Evolutionary conservation across 2,329 filamentous ascomycete genomes (phyloP).

Genomic region (Botrytis tulipae): DNA sequence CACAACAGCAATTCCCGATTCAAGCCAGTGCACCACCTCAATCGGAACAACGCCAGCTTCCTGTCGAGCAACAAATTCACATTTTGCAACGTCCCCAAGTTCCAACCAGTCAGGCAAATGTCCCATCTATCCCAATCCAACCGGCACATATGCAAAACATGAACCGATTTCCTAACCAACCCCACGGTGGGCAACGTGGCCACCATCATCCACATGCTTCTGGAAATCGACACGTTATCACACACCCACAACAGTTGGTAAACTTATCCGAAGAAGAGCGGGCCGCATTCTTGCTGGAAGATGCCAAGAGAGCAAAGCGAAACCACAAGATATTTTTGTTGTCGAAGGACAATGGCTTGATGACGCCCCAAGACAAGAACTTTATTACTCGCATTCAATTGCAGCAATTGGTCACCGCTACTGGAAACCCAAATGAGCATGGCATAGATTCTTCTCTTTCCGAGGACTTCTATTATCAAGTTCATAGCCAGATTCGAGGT

Average conservation of each 20-base stretch:
- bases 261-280: constrained; percentile 82
- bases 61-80: constrained; percentile 31
- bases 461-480: constrained; percentile 98
- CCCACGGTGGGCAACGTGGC: constrained; percentile 40
- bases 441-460: constrained; percentile 76
- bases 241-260: constrained; percentile 71
- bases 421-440: constrained; percentile 78
- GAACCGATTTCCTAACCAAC: constrained; percentile 58
- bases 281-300: constrained; percentile 78
- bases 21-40: constrained; percentile 32
- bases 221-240: constrained; percentile 51
- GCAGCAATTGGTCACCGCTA: constrained; percentile 91
- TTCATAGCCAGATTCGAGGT: constrained; percentile 90
- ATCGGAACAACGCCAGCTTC: constrained; percentile 28
- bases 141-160: constrained; percentile 79
- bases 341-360: constrained; percentile 91
- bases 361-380: constrained; percentile 99
- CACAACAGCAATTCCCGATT: constrained; percentile 34
- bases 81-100: constrained; percentile 36
- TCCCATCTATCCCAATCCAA: constrained; percentile 49
- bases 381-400: constrained; percentile 98
- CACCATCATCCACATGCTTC: constrained; percentile 41
- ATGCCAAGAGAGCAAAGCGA: constrained; percentile 91
- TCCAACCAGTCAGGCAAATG: constrained; percentile 36
- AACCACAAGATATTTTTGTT: constrained; percentile 97